Evolutionary conservation across 768 basidiomycete species (phyloP).

Genomic region (Saitozyma podzolica): DNA sequence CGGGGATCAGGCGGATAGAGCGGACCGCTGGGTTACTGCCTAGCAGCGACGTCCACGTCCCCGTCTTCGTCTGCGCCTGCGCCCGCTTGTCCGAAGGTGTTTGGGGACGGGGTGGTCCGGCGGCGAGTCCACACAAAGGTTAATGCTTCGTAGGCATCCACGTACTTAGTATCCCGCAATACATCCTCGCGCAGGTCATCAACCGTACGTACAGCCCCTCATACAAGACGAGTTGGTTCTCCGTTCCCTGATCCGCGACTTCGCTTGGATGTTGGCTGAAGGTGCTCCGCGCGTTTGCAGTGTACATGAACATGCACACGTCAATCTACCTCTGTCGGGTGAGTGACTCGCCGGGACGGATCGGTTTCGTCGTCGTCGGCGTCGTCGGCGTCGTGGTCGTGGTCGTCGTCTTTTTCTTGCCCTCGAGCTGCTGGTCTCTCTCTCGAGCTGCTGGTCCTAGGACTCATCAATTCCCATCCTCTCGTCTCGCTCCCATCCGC

Average conservation of each 20-base stretch:
- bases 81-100: no score
- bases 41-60: no score
- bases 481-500: background rate
- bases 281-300: slow-evolving; percentile 6
- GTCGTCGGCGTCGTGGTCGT: no score
- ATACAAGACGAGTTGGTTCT: background rate
- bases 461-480: background rate
- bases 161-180: slow-evolving; percentile 44
- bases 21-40: no score
- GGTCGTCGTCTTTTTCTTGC: no score
- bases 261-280: background rate
- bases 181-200: slow-evolving; percentile 38
- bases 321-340: slow-evolving; percentile 18
- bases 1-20: background rate
- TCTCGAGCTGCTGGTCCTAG: no score
- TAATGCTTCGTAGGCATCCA: slow-evolving; percentile 40
- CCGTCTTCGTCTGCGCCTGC: no score
- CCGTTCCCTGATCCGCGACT: background rate
- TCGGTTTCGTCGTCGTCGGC: no score
- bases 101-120: no score
- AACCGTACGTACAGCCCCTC: slow-evolving; percentile 21
- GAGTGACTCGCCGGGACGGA: background rate
- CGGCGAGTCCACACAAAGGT: no score
- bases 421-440: no score
- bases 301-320: slow-evolving; percentile 24